A percentile compares a stretch with the other conserved stretches of the same genome.
Conservation (phyloP, 176 grass and related monocot genomes). For the Raddia distichophylla region DNA sequence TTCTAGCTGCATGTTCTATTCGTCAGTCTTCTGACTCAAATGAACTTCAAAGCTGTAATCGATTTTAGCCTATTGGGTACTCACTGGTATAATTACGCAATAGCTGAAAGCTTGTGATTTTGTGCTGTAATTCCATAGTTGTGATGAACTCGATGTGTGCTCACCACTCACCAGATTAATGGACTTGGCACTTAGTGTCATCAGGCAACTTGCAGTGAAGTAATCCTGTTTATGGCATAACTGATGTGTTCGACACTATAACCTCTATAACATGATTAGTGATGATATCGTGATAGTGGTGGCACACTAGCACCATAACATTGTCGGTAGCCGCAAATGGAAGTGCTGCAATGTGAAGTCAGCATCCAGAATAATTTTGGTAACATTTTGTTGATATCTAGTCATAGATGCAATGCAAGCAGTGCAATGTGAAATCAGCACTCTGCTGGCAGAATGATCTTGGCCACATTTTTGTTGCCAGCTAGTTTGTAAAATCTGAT, state of each 20-base stretch:
- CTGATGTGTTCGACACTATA: neutral
- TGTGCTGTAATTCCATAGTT: neutral
- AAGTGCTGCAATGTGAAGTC: neutral
- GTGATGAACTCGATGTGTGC: neutral
- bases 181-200: neutral
- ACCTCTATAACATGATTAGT: neutral
- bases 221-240: neutral
- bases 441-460: neutral
- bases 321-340: neutral
- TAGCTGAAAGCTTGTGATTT: neutral
- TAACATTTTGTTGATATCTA: neutral
- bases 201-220: neutral
- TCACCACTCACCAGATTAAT: neutral
- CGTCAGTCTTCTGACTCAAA: neutral
- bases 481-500: neutral
- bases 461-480: neutral
- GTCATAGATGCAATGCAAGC: neutral
- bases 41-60: neutral
- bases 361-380: neutral
- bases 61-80: neutral
- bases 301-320: neutral
- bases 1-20: neutral
- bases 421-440: neutral
- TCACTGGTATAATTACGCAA: neutral
- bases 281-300: neutral